Evolutionary conservation across 2,329 filamentous ascomycete genomes (phyloP), one percentile per base, ranked within the genome.

Genomic region (Pestalotiopsis sp.): DNA sequence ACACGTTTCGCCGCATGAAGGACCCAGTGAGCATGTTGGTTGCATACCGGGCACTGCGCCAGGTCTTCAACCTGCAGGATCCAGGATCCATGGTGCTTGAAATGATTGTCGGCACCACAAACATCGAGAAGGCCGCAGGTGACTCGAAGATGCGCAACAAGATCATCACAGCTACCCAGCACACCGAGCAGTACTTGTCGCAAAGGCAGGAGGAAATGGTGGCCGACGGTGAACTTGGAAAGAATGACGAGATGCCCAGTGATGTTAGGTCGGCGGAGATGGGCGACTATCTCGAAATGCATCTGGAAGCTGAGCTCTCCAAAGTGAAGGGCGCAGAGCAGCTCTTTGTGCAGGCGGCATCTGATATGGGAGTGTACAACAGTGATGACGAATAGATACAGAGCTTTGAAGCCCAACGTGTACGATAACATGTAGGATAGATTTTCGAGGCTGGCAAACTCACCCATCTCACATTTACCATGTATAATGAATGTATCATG

Each of bases 11-110:
- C 60, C 81, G 82, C 38, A 72, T 85, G 4, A 72, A 78, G 27
- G 85, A 87, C 70, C 72, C 74, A n/a, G 72, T 79, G 4, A 85
- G 85, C 60, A 78, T 86, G 65, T 73, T 86, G 57, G 78, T 86
- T 5, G 83, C 85, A 9, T 79, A 85, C 61, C 78, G 81, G 31
- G 78, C 81, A 23, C 77, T 87, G 31, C 80, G 80, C 57, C 78
- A 82, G 41, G 67, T 82, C 3, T 85, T 86, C 70, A 72, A 77
- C 36, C 86, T 84, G 72, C 70, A 79, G 4, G 83, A 83, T 2
- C 75, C 84, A 0, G 84, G 86, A 68, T 77, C 80, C 14, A 78
- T 87, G 66, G 81, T 82, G 38, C 75, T 87, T 31, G 85, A 87
- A 74, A 78, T 87, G 71, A 69, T 83, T 13, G 72, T 86, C 36